These are phyloP conservation scores for Nothomitra cinnamomea DNA, from an alignment of 2,329 filamentous ascomycete species.

Conservation along the genomic window DNA sequence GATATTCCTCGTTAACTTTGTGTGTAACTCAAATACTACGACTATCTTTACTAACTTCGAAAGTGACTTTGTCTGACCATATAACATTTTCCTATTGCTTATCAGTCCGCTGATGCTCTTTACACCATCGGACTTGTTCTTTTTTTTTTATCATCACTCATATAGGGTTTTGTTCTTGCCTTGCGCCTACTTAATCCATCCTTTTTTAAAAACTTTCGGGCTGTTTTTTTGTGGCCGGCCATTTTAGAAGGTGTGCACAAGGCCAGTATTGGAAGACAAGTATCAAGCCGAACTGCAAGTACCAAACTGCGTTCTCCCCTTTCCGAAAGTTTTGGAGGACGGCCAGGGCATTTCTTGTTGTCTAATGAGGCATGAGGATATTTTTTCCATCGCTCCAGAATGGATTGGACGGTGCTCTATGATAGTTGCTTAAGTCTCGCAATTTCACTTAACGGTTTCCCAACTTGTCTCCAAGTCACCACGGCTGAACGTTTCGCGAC, in stretches of 20 bases:
- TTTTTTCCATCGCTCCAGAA: not conserved
- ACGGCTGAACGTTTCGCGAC: no score
- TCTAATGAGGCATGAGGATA: not conserved
- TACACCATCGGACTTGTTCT: not conserved
- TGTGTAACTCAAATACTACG: no score
- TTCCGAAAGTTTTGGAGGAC: not conserved
- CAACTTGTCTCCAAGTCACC: conserved; percentile 15
- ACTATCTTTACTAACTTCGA: not conserved
- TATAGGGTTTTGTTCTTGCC: not conserved
- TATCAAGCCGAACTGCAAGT: not conserved
- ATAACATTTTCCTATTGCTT: not conserved
- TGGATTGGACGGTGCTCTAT: not conserved
- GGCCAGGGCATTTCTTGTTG: not conserved
- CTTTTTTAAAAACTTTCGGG: not conserved
- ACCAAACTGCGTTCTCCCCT: not conserved
- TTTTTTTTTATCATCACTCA: not conserved
- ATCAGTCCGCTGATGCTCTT: not conserved
- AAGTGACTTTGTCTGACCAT: not conserved
- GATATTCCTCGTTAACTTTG: no score
- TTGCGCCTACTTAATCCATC: not conserved
- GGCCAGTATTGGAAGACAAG: not conserved
- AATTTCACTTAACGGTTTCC: conserved; percentile 8
- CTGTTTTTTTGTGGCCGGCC: not conserved
- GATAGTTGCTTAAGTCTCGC: not conserved
- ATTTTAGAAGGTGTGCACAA: not conserved